Conservation (phyloP, 495 filamentous ascomycete species). For the Talaromyces adpressus region DNA sequence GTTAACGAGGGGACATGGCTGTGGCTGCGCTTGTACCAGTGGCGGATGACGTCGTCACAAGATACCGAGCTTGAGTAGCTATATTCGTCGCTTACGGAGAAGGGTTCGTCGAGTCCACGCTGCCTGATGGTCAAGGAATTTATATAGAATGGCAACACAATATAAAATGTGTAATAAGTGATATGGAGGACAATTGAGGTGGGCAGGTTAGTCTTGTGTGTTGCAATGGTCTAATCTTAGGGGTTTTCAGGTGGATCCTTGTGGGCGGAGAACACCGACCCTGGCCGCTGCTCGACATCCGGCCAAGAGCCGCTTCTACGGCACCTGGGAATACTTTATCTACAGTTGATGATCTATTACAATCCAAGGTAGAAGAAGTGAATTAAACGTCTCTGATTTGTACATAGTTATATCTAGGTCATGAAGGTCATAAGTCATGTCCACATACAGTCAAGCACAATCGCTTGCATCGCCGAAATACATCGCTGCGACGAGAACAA, state of each 20-base stretch:
- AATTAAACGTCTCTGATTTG: neutral
- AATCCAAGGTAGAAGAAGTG: neutral
- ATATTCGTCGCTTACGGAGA: neutral
- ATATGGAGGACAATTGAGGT: neutral
- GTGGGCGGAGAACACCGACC: neutral
- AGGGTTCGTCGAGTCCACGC: neutral
- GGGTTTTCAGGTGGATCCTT: neutral
- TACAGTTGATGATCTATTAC: neutral
- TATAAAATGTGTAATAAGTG: neutral
- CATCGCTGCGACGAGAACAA: neutral
- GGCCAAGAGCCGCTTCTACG: neutral
- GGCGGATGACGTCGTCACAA: slow-evolving; percentile 9
- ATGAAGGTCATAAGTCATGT: slow-evolving; percentile 9
- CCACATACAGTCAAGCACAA: slow-evolving; percentile 8
- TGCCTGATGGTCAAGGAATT: too few relatives aligned
- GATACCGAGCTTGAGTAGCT: neutral
- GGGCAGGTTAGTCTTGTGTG: neutral
- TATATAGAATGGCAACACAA: neutral
- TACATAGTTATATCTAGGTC: slow-evolving; percentile 2
- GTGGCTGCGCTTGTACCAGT: neutral
- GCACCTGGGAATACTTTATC: too few relatives aligned
- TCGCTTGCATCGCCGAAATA: neutral
- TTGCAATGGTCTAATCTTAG: neutral
- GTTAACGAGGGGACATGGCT: neutral
- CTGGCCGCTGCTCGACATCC: neutral